Percentiles rank a stretch among this genome's conserved stretches.
phyloP scores from a whole-genome alignment of 2,329 filamentous ascomycete genomes.

The Graphilbum fragrans region DNA sequence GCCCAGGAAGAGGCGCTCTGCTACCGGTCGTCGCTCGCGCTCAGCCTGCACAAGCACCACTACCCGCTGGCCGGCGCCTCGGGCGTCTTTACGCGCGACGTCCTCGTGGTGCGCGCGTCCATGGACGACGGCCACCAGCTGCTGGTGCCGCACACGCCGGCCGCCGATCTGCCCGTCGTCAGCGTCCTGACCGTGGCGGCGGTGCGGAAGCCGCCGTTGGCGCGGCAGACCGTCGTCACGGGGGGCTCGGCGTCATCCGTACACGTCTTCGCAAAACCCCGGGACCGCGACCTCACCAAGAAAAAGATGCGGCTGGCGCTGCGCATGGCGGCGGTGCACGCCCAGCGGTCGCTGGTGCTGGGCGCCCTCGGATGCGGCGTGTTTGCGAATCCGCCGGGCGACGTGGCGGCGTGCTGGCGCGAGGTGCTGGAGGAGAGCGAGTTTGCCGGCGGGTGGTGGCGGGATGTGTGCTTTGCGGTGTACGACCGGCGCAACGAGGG shows the following conservation, averaged over 20 bases:
- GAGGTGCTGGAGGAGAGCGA: slow-evolving; percentile 49
- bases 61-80: slow-evolving; percentile 12
- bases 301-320: slow-evolving; percentile 51
- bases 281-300: slow-evolving; percentile 42
- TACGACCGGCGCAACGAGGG: slow-evolving; percentile 30
- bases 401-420: slow-evolving; percentile 51
- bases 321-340: slow-evolving; percentile 43
- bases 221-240: slow-evolving; percentile 10
- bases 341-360: slow-evolving; percentile 48
- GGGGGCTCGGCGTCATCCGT: not conserved
- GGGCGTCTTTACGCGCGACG: slow-evolving; percentile 19
- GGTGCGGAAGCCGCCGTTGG: slow-evolving; percentile 14
- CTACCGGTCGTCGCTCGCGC: slow-evolving; percentile 44
- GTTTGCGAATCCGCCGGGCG: slow-evolving; percentile 47
- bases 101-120: slow-evolving; percentile 17
- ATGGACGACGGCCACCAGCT: slow-evolving; percentile 7
- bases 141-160: slow-evolving; percentile 3
- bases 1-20: slow-evolving; percentile 62
- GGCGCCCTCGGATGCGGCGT: slow-evolving; percentile 60
- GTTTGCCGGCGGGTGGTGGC: slow-evolving; percentile 53
- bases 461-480: slow-evolving; percentile 52
- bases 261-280: slow-evolving; percentile 22
- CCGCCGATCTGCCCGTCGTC: slow-evolving; percentile 32
- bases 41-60: slow-evolving; percentile 26
- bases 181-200: slow-evolving; percentile 51